These are phyloP conservation scores for Solanum sparsipilum DNA, from an alignment of 257 asterid species.

Conservation along the genomic window DNA sequence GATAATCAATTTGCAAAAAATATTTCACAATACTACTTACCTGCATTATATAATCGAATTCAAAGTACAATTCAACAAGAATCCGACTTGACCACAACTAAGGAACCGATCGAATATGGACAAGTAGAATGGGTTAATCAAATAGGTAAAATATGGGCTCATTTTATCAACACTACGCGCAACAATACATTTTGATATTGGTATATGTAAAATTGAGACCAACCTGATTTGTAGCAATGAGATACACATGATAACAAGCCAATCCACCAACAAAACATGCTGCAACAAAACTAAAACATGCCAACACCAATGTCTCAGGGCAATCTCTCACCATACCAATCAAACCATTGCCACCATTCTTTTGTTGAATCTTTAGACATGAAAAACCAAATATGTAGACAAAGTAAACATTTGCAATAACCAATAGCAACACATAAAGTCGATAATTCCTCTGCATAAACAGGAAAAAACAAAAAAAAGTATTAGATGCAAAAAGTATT, in stretches of 20 bases:
- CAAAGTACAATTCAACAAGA: background rate
- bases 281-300: slow-evolving; percentile 5
- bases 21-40: too few species aligned
- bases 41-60: too few species aligned
- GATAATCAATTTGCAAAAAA: background rate
- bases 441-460: slow-evolving; percentile 25
- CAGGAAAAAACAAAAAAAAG: background rate
- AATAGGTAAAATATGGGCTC: too few species aligned
- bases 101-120: background rate
- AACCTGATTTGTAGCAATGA: slow-evolving; percentile 17
- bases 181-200: background rate
- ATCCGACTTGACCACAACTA: background rate
- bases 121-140: too few species aligned
- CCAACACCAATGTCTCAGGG: slow-evolving; percentile 12
- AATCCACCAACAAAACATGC: slow-evolving; percentile 4
- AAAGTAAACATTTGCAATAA: slow-evolving; percentile 7
- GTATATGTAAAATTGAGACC: background rate
- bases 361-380: background rate
- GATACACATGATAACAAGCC: slow-evolving; percentile 18
- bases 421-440: slow-evolving; percentile 6
- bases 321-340: background rate
- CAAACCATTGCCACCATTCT: background rate
- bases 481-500: background rate
- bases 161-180: too few species aligned
- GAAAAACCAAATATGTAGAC: slow-evolving; percentile 16